Percentiles rank a stretch among this genome's conserved stretches.
Conservation (phyloP, 148 eudicot species). For the Simmondsia chinensis region DNA sequence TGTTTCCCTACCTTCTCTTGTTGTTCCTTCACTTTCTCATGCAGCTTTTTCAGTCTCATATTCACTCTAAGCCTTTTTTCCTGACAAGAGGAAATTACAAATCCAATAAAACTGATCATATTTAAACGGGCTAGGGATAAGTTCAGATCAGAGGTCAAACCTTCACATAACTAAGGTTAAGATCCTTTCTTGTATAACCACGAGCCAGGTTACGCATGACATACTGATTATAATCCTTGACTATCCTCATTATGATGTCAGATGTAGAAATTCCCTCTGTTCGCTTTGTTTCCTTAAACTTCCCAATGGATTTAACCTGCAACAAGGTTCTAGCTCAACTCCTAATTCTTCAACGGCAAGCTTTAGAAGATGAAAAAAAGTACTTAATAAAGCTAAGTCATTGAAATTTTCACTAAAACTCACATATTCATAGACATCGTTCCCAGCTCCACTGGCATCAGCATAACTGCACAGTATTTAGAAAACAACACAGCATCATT, state of each 20-base stretch:
- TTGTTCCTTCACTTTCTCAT: conserved; percentile 64
- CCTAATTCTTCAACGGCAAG: neutral
- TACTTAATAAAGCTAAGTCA: neutral
- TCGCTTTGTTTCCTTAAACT: conserved; percentile 58
- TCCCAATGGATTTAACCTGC: conserved; percentile 58
- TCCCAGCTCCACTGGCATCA: conserved; percentile 67
- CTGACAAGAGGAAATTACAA: conserved; percentile 16
- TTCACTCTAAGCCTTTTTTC: conserved; percentile 63
- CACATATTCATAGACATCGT: conserved; percentile 75
- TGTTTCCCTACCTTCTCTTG: conserved; percentile 49
- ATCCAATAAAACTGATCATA: neutral
- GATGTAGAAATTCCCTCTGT: conserved; percentile 84
- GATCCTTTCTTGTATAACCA: conserved; percentile 67
- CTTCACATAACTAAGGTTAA: conserved; percentile 67
- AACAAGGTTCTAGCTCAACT: conserved; percentile 3
- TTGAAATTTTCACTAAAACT: conserved; percentile 13
- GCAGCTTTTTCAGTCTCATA: conserved; percentile 60
- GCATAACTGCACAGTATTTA: conserved; percentile 64
- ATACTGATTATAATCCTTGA: conserved; percentile 69
- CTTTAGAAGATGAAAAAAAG: too few relatives aligned
- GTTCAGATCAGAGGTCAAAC: conserved; percentile 10
- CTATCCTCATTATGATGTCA: conserved; percentile 69
- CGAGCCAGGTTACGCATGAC: conserved; percentile 78
- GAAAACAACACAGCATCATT: too few relatives aligned
- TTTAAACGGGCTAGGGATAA: neutral